Evolutionary conservation across 2,329 filamentous ascomycete genomes (phyloP), one percentile per base, ranked within the genome.

Genomic region (Incumbomyces lentus): DNA sequence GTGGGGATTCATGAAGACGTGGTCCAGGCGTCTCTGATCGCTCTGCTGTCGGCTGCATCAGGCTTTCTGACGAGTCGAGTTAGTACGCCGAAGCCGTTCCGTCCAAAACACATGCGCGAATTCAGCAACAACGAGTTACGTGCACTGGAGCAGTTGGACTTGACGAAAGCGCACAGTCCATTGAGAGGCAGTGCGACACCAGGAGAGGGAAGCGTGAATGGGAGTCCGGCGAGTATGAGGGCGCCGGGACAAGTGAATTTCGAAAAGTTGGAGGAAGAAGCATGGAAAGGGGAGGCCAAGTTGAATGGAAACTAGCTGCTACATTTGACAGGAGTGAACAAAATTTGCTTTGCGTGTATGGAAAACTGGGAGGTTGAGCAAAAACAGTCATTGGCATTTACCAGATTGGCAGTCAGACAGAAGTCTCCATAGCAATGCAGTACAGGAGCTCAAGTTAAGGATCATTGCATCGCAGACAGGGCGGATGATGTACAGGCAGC

Each of bases 1-100:
- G 84, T 95, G 6, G 88, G 86, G 30, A 86, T 95, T 57, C 86
- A 95, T 63, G 83, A 90, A 63, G 90, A 95, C 70, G 86, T 93
- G 50, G 86, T 93, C 16, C 86, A 93, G 65, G 88, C 86, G 58
- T 89, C 83, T 64, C 75, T 95, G 60, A 84, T 88, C 62, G 89
- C 89, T 48, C 72, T 95, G 56, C 71, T 95, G 62, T 84, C 82
- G 56, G 89, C 88, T 41, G 88, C 89, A 45, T 33, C 41, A 26
- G 53, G 47, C 59, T 90, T 90, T 64, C 73, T 87, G 31, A 73
- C 78, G 19, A 85, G 79, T 54, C 73, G 81, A 51, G 80, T 83
- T 2, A 75, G 76, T 30, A 87, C 82, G 34, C 84, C 84, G 16
- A 72, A 81, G 40, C 70, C 79, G 7, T 76, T 80, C 67, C 74